Base-by-base conservation (phyloP, 2,329 filamentous ascomycete species). In the Nemania diffusa region DNA sequence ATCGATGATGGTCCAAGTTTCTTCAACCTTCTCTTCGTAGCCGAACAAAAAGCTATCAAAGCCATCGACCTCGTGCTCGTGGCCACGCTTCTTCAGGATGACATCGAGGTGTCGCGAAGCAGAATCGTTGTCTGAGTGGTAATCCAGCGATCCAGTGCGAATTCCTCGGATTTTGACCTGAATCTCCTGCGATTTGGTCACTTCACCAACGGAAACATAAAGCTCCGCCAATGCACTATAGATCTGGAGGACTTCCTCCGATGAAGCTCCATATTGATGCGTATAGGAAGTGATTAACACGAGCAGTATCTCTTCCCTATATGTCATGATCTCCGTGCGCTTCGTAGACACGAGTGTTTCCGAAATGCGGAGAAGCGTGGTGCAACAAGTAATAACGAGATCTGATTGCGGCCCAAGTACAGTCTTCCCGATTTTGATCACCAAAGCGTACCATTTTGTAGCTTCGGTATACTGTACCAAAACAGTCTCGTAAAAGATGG, bases 41-140 rank as follows among this genome's bases (percentile, higher is more conserved):
- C 65, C 68, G 6, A 69, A 68, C 20, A 69, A 13, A 22, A 67
- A 61, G 29, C 61, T 68, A 8, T 65, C 61, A n/a, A 62, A 68
- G 17, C 61, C 68, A 5, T 69, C 68, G 2, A 69, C 44, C 13
- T 65, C 46, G 34, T 65, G 52, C 42, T 60, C 61, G 15, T 60
- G 57, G 5, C 29, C 48, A 6, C 46, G 61, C 44, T 65, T 68
- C 65, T 62, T 68, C 8, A 68, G 61, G 20, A 68, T 57, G 27
- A 69, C 68, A 20, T 62, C 68, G 4, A 68, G 62, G 26, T 68
- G 60, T 11, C 65, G 58, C 7, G 57, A 60, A 26, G 59, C 50
- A n/a, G 17, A 27, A 6, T 68, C 68, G 2, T 37, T 42, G 2
- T 63, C 61, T 13, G 40, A 9, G 13, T 55, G 50, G 5, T 53